A percentile compares a stretch with the other conserved stretches of the same genome.
Conservation (phyloP, 2,329 filamentous ascomycete species). For the Fusarium equiseti region DNA sequence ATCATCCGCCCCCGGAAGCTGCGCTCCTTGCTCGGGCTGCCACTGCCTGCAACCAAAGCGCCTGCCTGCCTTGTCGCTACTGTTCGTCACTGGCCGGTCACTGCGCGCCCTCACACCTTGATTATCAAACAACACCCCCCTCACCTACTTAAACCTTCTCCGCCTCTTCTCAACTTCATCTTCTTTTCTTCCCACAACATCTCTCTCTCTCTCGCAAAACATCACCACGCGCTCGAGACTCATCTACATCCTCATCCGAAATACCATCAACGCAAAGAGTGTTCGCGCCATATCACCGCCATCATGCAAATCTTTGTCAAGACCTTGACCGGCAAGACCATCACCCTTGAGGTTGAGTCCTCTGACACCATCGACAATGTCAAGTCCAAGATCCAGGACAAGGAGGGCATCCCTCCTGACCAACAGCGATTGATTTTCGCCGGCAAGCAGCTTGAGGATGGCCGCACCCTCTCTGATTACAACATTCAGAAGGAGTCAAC, state of each 20-base stretch:
- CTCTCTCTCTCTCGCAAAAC: conserved; percentile 14
- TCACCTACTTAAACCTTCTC: conserved; percentile 51
- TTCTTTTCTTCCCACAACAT: conserved; percentile 29
- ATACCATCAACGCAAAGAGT: conserved; percentile 41
- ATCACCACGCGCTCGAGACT: conserved; percentile 26
- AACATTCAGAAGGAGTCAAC: conserved; percentile 75
- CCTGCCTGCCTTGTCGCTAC: conserved; percentile 28
- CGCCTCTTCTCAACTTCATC: conserved; percentile 38
- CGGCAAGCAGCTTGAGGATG: conserved; percentile 96
- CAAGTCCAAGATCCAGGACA: conserved; percentile 98
- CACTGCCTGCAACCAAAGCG: conserved; percentile 6
- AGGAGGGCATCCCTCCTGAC: conserved; percentile 96
- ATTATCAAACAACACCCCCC: conserved; percentile 43
- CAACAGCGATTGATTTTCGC: conserved; percentile 97
- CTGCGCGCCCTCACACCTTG: conserved; percentile 46
- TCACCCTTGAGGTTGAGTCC: conserved; percentile 78
- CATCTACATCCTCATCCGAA: conserved; percentile 10
- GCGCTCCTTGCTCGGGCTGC: conserved; percentile 34
- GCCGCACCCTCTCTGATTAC: conserved; percentile 69
- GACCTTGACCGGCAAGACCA: conserved; percentile 82
- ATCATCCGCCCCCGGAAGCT: conserved; percentile 51
- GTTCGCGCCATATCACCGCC: conserved; percentile 51
- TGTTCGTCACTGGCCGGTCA: conserved; percentile 39
- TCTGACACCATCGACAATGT: conserved; percentile 97
- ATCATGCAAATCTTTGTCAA: conserved; percentile 99